phyloP scores from a whole-genome alignment of 768 basidiomycete genomes.

The Clitopilus hobsonii region DNA sequence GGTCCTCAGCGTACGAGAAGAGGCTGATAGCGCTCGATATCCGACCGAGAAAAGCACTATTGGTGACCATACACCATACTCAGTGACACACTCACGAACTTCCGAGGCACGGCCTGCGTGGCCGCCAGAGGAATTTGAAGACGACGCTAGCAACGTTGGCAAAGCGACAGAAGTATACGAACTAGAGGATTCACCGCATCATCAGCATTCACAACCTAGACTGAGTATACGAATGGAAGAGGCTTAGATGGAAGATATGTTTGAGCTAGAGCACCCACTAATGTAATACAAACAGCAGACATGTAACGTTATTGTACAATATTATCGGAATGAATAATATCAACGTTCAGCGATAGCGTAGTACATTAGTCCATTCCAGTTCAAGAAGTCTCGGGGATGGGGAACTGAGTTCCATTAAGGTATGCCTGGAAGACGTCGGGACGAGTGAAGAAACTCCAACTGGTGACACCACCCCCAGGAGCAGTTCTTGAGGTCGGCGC shows the following conservation, averaged over 20 bases:
- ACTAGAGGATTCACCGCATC: neutral
- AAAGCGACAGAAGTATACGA: neutral
- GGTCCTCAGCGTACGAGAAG: slow-evolving; percentile 10
- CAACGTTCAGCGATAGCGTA: too few relatives aligned
- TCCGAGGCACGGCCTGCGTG: neutral
- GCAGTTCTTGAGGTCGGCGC: slow-evolving; percentile 6
- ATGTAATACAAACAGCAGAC: too few relatives aligned
- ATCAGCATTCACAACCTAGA: too few relatives aligned
- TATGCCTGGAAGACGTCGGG: slow-evolving; percentile 16
- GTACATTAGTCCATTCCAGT: neutral
- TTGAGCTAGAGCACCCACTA: too few relatives aligned
- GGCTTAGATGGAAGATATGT: too few relatives aligned
- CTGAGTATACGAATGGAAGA: too few relatives aligned
- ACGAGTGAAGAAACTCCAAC: slow-evolving; percentile 15
- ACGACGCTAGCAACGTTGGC: neutral
- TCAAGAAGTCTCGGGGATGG: slow-evolving; percentile 8
- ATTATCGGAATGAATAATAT: too few relatives aligned
- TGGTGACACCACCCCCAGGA: slow-evolving; percentile 11
- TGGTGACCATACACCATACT: neutral
- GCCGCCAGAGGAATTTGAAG: neutral
- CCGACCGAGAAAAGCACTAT: neutral
- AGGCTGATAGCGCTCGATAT: slow-evolving; percentile 1
- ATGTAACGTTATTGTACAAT: too few relatives aligned
- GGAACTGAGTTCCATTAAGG: slow-evolving; percentile 11
- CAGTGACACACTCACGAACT: neutral